Conservation (phyloP, 73 alveolate species). For the Tetrahymena elliotti region DNA sequence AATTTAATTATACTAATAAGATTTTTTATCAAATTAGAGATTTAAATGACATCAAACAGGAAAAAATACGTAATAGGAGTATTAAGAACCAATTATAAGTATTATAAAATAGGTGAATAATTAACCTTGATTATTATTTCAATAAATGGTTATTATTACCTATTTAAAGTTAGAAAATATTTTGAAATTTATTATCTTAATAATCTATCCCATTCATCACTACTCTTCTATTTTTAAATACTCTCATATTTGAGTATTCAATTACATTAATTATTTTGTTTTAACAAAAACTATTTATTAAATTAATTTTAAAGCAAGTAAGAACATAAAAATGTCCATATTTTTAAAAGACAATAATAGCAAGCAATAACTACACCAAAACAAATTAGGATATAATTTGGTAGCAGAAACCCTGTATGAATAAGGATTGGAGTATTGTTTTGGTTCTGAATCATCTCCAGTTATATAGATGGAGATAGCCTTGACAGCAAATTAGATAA, state of each 20-base stretch:
- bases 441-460: conserved; percentile 77
- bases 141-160: no score
- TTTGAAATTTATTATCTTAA: background rate
- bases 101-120: no score
- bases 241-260: background rate
- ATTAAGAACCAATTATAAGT: no score
- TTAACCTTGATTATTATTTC: background rate
- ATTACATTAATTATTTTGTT: background rate
- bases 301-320: background rate
- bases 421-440: conserved; percentile 20
- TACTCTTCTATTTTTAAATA: no score
- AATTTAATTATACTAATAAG: background rate
- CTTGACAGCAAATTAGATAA: conserved; percentile 48
- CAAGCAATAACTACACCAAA: background rate
- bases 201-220: background rate
- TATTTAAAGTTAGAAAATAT: no score
- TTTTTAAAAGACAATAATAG: background rate
- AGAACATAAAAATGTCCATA: background rate
- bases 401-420: conserved; percentile 16
- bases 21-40: background rate
- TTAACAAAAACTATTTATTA: background rate
- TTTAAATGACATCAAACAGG: background rate
- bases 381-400: conserved; percentile 7
- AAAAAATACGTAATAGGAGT: background rate
- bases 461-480: conserved; percentile 68